These are phyloP conservation scores for Moniliella sp. DNA, from an alignment of 1,284 basidiomycete genomes.

Conservation along the genomic window DNA sequence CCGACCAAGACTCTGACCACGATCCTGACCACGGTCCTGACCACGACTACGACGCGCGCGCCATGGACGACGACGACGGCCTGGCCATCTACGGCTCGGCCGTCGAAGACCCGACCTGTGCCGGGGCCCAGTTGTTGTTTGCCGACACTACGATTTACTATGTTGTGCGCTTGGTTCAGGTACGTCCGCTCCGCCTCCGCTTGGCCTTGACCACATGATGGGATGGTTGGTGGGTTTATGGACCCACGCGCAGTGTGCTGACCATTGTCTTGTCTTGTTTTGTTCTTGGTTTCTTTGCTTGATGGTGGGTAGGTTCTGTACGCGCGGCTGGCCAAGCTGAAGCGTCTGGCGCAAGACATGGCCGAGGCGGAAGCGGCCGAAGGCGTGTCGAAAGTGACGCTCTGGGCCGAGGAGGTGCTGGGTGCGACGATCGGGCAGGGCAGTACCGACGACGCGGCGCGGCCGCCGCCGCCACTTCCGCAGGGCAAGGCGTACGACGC, in stretches of 20 bases:
- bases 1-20: neutral
- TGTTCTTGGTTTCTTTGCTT: constrained; percentile 47
- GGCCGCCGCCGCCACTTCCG: too few species aligned
- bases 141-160: constrained; percentile 15
- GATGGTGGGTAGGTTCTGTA: constrained; percentile 49
- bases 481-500: too few species aligned
- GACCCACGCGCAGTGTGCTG: constrained; percentile 48
- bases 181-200: neutral
- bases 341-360: constrained; percentile 41
- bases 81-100: neutral
- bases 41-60: constrained; percentile 2
- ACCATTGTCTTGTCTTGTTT: constrained; percentile 81
- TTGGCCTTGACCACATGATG: too few species aligned
- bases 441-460: too few species aligned
- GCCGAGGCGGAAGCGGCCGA: constrained; percentile 7
- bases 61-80: constrained; percentile 1
- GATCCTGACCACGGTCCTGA: neutral
- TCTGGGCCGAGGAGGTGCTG: too few species aligned
- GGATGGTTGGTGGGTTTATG: too few species aligned
- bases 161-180: neutral
- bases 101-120: constrained; percentile 3
- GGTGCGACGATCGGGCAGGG: too few species aligned
- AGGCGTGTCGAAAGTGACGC: too few species aligned
- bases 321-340: constrained; percentile 60
- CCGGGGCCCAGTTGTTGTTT: constrained; percentile 4